A percentile compares a stretch with the other conserved stretches of the same genome.
These are phyloP conservation scores for Bruguiera gymnorhiza DNA, from an alignment of 345 rosid genomes.

Conservation along the genomic window DNA sequence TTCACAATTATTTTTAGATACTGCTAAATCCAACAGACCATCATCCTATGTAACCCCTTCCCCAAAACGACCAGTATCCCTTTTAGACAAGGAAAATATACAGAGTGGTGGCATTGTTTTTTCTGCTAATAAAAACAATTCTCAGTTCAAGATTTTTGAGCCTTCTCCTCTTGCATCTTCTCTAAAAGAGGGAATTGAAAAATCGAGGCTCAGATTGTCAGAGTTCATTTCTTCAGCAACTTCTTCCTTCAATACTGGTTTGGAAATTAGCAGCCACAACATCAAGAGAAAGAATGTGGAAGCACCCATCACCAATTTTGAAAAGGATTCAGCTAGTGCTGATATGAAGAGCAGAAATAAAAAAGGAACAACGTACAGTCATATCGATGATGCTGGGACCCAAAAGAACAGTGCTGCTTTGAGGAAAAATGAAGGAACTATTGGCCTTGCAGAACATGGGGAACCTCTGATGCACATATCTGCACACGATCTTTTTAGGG, in stretches of 20 bases:
- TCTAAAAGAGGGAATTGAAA: constrained; percentile 47
- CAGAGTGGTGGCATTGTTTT: constrained; percentile 36
- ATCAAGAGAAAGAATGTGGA: constrained; percentile 12
- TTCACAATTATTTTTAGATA: constrained; percentile 24
- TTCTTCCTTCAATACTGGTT: constrained; percentile 31
- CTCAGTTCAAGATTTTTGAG: constrained; percentile 39
- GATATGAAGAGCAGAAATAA: constrained; percentile 23
- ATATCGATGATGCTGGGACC: constrained; percentile 17
- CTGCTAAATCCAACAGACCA: constrained; percentile 31
- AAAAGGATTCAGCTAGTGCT: constrained; percentile 28
- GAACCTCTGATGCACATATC: constrained; percentile 19
- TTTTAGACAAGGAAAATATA: constrained; percentile 40
- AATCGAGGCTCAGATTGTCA: constrained; percentile 40
- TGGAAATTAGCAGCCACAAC: constrained; percentile 24
- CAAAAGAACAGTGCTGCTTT: constrained; percentile 17
- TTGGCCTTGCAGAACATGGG: constrained; percentile 11
- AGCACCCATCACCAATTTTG: constrained; percentile 40
- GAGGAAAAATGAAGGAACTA: constrained; percentile 25
- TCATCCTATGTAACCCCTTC: constrained; percentile 54
- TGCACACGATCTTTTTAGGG: constrained; percentile 18
- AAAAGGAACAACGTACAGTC: constrained; percentile 9
- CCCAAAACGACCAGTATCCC: constrained; percentile 39
- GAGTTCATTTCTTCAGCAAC: constrained; percentile 33
- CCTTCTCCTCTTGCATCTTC: constrained; percentile 43
- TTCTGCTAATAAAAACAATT: constrained; percentile 42